Evolutionary conservation across 371 early-diverging fungal genomes (phyloP), one percentile per base, ranked within the genome.

Genomic region (Mortierella sp.): DNA sequence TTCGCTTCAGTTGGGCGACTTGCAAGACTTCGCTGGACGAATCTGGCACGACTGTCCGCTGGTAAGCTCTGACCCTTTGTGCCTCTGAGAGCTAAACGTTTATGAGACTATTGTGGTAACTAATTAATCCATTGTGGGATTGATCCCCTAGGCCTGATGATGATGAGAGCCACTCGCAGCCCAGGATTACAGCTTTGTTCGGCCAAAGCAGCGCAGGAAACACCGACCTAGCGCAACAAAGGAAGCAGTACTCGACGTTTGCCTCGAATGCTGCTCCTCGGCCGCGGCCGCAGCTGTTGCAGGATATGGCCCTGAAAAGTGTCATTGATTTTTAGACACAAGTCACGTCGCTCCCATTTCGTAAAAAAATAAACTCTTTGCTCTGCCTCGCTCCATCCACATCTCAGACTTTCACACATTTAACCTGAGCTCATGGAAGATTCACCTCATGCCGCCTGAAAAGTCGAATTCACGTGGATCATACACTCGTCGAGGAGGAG

Each of bases 1-100:
- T 99, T 16, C 94, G 99, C 44, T 99, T 99, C 89, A 96, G 97
- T 75, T 99, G 99, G 99, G 91, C 93, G 5, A 99, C 99, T 1
- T 93, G 95, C 71, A 93, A 91, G 8, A 95, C 93, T 16, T 87
- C 96, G 34, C 88, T 98, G 73, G 92, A 94, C 10, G 91, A 82
- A 55, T 86, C 87, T 9, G 83, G 83, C 21, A 86, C 74, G 90
- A 55, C 79, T 60, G 87, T 86, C 28, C 80, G 83, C 34, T 86
- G 87, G 86, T 79, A 79, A 65, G 74, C 16, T 38, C 72, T 48
- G 4, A 19, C 50, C 42, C 19, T 73, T 31, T 52, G 19, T 44
- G 26, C 7, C 26, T n/a, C 28, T 19, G 19, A 14, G 19, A 14
- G 16, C 24, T 48, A 16, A 9, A 50, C 14, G 4, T n/a, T 44